Percentiles rank a stretch among this genome's conserved stretches.
These are phyloP conservation scores for Geosmithia flava DNA, from an alignment of 2,329 filamentous ascomycete species.

Conservation along the genomic window DNA sequence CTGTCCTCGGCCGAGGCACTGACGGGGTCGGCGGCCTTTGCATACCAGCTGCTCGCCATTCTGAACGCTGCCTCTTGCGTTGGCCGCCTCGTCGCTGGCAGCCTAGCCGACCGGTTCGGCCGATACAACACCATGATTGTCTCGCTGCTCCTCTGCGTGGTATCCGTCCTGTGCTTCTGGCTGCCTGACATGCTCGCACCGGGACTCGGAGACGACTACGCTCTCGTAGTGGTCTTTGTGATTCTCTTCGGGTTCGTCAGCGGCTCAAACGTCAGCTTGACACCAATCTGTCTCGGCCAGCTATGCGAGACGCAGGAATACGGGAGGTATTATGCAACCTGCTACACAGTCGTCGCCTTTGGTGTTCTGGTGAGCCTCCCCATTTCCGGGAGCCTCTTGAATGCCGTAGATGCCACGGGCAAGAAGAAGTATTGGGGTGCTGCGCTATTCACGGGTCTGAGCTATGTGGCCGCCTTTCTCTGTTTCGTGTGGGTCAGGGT, in stretches of 20 bases:
- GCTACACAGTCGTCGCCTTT: slow-evolving; percentile 56
- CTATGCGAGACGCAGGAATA: slow-evolving; percentile 58
- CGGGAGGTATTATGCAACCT: slow-evolving; percentile 57
- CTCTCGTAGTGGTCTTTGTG: slow-evolving; percentile 31
- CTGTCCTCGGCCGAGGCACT: slow-evolving; percentile 47
- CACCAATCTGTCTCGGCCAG: slow-evolving; percentile 60
- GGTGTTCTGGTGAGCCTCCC: slow-evolving; percentile 42
- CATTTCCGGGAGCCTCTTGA: slow-evolving; percentile 15
- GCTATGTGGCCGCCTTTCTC: background rate
- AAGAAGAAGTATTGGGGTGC: background rate
- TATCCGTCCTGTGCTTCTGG: slow-evolving; percentile 28
- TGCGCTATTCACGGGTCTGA: background rate
- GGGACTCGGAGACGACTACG: background rate
- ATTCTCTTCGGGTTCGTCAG: slow-evolving; percentile 59
- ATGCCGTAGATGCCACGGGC: slow-evolving; percentile 25
- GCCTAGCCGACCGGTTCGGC: slow-evolving; percentile 54
- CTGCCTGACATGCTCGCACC: slow-evolving; percentile 28
- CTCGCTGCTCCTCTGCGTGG: slow-evolving; percentile 48
- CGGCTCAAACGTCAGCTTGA: slow-evolving; percentile 57
- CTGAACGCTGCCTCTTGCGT: slow-evolving; percentile 58
- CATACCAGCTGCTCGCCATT: slow-evolving; percentile 41
- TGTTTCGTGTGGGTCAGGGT: background rate
- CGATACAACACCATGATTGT: slow-evolving; percentile 54
- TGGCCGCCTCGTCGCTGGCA: slow-evolving; percentile 50
- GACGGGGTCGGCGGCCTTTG: slow-evolving; percentile 32